Percentiles rank a stretch among this genome's conserved stretches.
These are phyloP conservation scores for Hericium rajendrae DNA, from an alignment of 768 basidiomycete genomes.

Conservation along the genomic window DNA sequence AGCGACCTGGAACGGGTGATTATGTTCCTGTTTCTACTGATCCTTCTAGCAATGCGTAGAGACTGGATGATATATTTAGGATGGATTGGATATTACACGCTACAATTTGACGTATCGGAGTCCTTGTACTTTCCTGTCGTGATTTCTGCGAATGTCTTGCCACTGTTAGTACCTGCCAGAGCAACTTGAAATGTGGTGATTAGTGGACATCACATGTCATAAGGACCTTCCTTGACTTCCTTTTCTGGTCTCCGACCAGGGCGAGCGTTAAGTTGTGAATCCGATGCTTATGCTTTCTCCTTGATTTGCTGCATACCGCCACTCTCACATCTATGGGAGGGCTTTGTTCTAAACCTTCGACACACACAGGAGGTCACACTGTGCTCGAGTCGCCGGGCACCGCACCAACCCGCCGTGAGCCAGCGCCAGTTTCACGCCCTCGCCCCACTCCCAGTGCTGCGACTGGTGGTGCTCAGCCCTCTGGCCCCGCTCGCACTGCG, in stretches of 20 bases:
- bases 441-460: background rate
- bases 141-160: too few species aligned
- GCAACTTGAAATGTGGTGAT: too few species aligned
- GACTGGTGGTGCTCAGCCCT: background rate
- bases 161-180: too few species aligned
- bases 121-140: too few species aligned
- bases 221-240: background rate
- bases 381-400: constrained; percentile 11
- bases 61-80: too few species aligned
- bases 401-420: background rate
- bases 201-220: too few species aligned
- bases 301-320: background rate
- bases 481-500: constrained; percentile 18
- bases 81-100: too few species aligned
- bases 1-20: too few species aligned
- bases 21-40: too few species aligned
- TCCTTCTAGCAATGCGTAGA: too few species aligned
- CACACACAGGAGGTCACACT: constrained; percentile 22
- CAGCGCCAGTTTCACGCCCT: background rate
- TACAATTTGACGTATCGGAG: too few species aligned
- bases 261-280: constrained; percentile 2
- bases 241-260: background rate
- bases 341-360: constrained; percentile 26
- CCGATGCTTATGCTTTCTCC: background rate
- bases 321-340: constrained; percentile 21